Percentiles rank a stretch among this genome's conserved stretches.
Conservation (phyloP, 2,329 filamentous ascomycete species). For the Paraconiothyrium brasiliense region DNA sequence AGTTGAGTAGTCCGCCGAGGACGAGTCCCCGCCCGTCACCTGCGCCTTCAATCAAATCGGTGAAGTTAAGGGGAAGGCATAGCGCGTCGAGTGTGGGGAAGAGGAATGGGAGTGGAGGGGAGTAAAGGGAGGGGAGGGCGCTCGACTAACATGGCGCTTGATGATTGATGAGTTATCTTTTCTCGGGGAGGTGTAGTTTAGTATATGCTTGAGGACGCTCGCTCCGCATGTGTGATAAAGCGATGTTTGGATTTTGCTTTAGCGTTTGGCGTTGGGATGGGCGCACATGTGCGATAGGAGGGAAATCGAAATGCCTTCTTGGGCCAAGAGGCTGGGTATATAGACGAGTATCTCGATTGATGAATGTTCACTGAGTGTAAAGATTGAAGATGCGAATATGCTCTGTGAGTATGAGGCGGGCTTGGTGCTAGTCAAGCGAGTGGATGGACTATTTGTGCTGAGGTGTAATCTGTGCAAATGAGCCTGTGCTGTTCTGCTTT, state of each 20-base stretch:
- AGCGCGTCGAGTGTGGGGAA: conserved; percentile 26
- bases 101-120: conserved; percentile 9
- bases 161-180: neutral
- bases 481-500: too few species aligned
- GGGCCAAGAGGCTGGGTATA: neutral
- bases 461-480: too few species aligned
- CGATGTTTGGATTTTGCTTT: conserved; percentile 4
- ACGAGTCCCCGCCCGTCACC: conserved; percentile 30
- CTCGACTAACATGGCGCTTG: conserved; percentile 5
- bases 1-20: conserved; percentile 25
- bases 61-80: conserved; percentile 35
- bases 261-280: conserved; percentile 21
- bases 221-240: conserved; percentile 5
- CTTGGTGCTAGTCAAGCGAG: too few species aligned
- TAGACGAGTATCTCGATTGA: neutral
- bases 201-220: neutral
- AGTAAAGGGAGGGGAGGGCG: conserved; percentile 13
- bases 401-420: too few species aligned
- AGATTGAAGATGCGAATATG: neutral
- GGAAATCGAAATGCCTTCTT: neutral
- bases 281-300: neutral
- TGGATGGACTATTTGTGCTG: too few species aligned
- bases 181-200: neutral
- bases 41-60: conserved; percentile 32
- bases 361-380: neutral